Percentiles rank a stretch among this genome's conserved stretches.
Evolutionary conservation across 345 rosid genomes (phyloP).

Genomic region (Eucalyptus regnans): DNA sequence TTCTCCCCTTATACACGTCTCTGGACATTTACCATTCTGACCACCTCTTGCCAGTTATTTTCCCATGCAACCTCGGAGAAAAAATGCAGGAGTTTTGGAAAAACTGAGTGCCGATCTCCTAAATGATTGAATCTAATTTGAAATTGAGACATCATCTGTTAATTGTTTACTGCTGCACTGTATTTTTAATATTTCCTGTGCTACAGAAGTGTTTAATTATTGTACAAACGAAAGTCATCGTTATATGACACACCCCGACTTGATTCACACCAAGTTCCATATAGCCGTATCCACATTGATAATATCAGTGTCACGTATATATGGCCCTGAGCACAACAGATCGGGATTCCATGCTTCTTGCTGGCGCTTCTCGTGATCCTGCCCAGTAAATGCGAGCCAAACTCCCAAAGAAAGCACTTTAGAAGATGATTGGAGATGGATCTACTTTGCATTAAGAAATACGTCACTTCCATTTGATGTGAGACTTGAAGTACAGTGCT

Average conservation of each 20-base stretch:
- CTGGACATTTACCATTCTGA: conserved; percentile 26
- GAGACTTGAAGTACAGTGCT: background rate
- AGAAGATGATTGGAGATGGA: background rate
- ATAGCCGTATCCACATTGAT: background rate
- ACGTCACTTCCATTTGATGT: background rate
- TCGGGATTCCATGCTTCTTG: background rate
- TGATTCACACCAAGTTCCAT: background rate
- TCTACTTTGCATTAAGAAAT: background rate
- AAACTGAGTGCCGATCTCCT: background rate
- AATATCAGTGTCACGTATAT: background rate
- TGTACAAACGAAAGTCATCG: background rate
- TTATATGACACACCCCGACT: background rate
- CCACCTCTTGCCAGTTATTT: conserved; percentile 9
- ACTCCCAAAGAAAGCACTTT: background rate
- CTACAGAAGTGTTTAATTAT: background rate
- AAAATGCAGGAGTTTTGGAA: background rate
- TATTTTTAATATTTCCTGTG: background rate
- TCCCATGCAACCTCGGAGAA: background rate
- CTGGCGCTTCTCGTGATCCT: background rate
- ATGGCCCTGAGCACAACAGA: background rate
- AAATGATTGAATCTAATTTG: background rate
- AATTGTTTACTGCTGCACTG: background rate
- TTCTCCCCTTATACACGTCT: background rate
- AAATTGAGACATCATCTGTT: background rate
- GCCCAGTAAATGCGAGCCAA: background rate